A percentile compares a stretch with the other conserved stretches of the same genome.
These are phyloP conservation scores for Panicum virgatum DNA, from an alignment of 202 grass and related monocot species.

Conservation along the genomic window DNA sequence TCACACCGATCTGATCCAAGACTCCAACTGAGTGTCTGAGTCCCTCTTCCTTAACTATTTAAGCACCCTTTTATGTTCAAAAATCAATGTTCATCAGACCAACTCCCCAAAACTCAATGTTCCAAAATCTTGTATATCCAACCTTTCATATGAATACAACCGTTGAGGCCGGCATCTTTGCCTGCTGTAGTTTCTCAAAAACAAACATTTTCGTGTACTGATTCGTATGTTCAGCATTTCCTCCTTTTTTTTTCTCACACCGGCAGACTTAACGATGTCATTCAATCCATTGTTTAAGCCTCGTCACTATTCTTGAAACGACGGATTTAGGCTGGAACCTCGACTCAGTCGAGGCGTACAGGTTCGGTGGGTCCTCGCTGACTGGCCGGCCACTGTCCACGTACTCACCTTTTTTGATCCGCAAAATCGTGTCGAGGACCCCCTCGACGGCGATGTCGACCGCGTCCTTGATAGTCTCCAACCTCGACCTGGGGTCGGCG, in stretches of 20 bases:
- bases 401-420: slow-evolving; percentile 13
- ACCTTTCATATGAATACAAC: too few species aligned
- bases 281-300: not conserved
- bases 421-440: slow-evolving; percentile 35
- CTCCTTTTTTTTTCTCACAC: not conserved
- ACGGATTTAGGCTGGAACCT: not conserved
- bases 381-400: slow-evolving; percentile 12
- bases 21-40: too few species aligned
- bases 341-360: slow-evolving; percentile 14
- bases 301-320: not conserved
- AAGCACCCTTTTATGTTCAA: too few species aligned
- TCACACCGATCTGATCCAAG: too few species aligned
- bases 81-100: too few species aligned
- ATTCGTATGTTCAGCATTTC: not conserved
- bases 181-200: too few species aligned
- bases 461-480: slow-evolving; percentile 54
- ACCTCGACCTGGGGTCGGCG: slow-evolving; percentile 45
- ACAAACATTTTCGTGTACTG: too few species aligned
- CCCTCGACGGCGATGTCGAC: slow-evolving; percentile 49
- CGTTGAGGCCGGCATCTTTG: too few species aligned
- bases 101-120: too few species aligned
- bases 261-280: not conserved
- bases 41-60: too few species aligned
- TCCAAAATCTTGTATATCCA: too few species aligned
- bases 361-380: slow-evolving; percentile 1